Base-by-base conservation (phyloP, 2,329 filamentous ascomycete species). In the Aureobasidium leucospermi region DNA sequence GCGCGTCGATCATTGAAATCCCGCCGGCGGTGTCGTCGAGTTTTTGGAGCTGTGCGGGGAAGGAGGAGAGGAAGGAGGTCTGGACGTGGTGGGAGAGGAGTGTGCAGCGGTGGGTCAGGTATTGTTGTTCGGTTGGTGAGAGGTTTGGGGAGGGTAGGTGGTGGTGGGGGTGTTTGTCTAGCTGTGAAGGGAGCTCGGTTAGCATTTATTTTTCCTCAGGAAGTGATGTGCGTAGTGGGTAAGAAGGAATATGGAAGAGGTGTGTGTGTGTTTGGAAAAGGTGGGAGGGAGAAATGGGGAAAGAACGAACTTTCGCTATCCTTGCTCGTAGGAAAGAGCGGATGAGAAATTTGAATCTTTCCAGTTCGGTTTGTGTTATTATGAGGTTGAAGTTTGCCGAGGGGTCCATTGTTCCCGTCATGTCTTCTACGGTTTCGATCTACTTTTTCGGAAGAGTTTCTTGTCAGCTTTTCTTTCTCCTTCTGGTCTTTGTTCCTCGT, bases 281-380 rank as follows among this genome's bases (percentile, higher is more conserved):
- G 39, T 19, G 38, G 15, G 15, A 28, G 3, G 41, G 29, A 28
- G 15, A 51, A 5, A n/a, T 38, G 11, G 6, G 39, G 10, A 16
- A 16, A 16, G 16, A 15, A 56, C 3, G 2, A 47, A 90, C 89
- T 82, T 99, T 97, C 58, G 89, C 85, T 60, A 97, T 85, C n/a
- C 94, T 82, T 9, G 89, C 86, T 57, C 95, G 82, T 59, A 99
- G 75, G 65, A 93, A 87, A 64, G 88, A 88, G 62, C 94, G 82
- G 16, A 97, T 83, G 23, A 99, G 80, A 69, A 91, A 99, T 76
- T 96, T 96, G 75, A 89, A 95, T 47, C 94, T 82, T 72, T 96
- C 92, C 58, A 99, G 83, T 76, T 99, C 94, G 6, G 95, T 97
- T 78, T 99, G 94, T 58, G 96, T 86, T 63, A 99, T 88, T 51